Evolutionary conservation across 2,329 filamentous ascomycete genomes (phyloP).

Genomic region (Dactylellina parvicollis): DNA sequence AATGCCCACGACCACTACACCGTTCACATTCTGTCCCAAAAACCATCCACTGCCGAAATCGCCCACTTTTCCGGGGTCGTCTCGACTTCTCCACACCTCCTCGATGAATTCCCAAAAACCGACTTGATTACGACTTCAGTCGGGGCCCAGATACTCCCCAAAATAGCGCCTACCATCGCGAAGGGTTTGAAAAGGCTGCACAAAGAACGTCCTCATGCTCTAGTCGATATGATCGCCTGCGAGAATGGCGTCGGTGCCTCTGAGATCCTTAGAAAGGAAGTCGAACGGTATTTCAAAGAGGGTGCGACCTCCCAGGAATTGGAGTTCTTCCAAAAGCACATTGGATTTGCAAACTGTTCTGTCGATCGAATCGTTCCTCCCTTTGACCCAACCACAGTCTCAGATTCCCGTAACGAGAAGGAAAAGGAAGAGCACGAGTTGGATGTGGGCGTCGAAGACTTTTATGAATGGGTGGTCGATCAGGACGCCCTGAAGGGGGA

Average conservation of each 20-base stretch:
- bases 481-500: constrained; percentile 80
- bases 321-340: constrained; percentile 68
- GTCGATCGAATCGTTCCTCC: constrained; percentile 98
- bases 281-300: constrained; percentile 54
- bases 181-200: constrained; percentile 85
- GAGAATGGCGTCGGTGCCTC: constrained; percentile 98
- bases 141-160: constrained; percentile 93
- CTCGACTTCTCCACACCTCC: constrained; percentile 84
- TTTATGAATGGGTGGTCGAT: constrained; percentile 99
- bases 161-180: constrained; percentile 93
- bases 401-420: constrained; percentile 64
- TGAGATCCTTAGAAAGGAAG: constrained; percentile 60
- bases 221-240: constrained; percentile 92
- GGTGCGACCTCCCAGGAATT: constrained; percentile 39
- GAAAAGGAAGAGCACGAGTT: constrained; percentile 68
- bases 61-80: constrained; percentile 98
- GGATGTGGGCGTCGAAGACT: constrained; percentile 95
- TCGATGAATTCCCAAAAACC: constrained; percentile 85
- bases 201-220: constrained; percentile 66
- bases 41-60: constrained; percentile 74
- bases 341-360: constrained; percentile 94
- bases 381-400: constrained; percentile 64
- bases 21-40: constrained; percentile 65
- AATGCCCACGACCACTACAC: constrained; percentile 81
- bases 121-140: constrained; percentile 97